phyloP scores from a whole-genome alignment of 2,329 filamentous ascomycete genomes.

The Aureobasidium sp. region DNA sequence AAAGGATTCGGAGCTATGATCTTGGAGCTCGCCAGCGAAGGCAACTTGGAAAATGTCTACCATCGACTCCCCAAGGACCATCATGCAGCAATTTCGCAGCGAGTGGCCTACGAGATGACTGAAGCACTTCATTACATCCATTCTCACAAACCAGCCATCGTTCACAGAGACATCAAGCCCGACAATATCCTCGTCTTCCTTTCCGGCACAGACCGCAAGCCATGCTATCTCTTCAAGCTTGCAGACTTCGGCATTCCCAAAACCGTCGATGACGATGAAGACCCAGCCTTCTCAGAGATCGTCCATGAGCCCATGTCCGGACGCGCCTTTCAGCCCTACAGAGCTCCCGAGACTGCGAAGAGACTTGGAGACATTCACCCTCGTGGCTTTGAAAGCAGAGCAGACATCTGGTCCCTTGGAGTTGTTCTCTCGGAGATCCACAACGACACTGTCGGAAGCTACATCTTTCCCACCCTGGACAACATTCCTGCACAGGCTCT shows the following conservation, averaged over 20 bases:
- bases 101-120: neutral
- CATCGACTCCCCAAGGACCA: neutral
- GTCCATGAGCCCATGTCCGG: neutral
- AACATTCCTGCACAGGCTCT: neutral
- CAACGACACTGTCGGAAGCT: neutral
- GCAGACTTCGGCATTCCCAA: neutral
- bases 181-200: conserved; percentile 10
- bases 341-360: neutral
- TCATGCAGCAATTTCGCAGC: neutral
- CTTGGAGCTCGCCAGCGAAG: neutral
- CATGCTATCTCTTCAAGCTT: neutral
- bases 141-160: neutral
- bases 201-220: neutral
- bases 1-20: neutral
- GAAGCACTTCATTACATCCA: conserved; percentile 1
- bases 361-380: neutral
- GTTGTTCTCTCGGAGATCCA: neutral
- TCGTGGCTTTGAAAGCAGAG: neutral
- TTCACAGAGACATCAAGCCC: conserved; percentile 11
- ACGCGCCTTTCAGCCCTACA: neutral
- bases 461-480: neutral
- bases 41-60: neutral
- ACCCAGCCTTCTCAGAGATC: neutral
- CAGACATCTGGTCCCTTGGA: conserved; percentile 1
- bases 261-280: neutral